Base-by-base conservation (phyloP, 306 rosid genomes). In the Cicer yamashitae region DNA sequence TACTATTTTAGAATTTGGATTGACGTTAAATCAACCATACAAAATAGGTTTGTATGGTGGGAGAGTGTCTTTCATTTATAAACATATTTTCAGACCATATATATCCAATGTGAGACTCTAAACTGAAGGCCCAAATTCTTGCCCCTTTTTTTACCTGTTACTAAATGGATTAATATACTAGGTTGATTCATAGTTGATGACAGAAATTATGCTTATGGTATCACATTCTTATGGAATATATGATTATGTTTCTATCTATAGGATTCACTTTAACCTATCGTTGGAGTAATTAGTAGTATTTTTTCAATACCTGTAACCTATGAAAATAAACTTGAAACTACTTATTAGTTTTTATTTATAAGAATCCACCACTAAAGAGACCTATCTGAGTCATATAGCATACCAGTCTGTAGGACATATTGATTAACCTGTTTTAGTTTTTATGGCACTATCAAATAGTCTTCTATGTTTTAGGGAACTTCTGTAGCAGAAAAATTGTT, bases 361-460 rank as follows among this genome's bases (percentile, higher is more conserved):
- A 30, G 66, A 47, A 72, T 66, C 52, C 58, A 57, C 40, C 63
- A 34, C 58, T 40, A 18, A 44, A 43, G 40, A 44, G 71, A 37
- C 60, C 40, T 30, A 34, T 34, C 69, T 70, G 43, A 77, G 45
- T 61, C 64, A 43, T 45, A 14, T 13, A n/a, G 22, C 67, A 52
- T 60, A 63, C 56, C 34, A 0, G 40, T 50, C 15, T 47, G 37
- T 37, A 56, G 50, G 67, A 46, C 17, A 44, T 63, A 47, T 52
- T 10, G 77, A 79, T 22, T 72, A 50, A 68, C 22, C 30, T 67
- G 79, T 68, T 82, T 17, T 77, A 60, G 51, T 84, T 62, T 11
- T 62, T 17, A 39, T 43, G 13, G 40, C 13, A 14, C 43, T 59
- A 58, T 69, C 43, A 62, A 52, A 45, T 37, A 70, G 14, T 61